Percentiles rank a stretch among this genome's conserved stretches.
Conservation (phyloP, 2,329 filamentous ascomycete genomes). For the Colletotrichum australisinense region DNA sequence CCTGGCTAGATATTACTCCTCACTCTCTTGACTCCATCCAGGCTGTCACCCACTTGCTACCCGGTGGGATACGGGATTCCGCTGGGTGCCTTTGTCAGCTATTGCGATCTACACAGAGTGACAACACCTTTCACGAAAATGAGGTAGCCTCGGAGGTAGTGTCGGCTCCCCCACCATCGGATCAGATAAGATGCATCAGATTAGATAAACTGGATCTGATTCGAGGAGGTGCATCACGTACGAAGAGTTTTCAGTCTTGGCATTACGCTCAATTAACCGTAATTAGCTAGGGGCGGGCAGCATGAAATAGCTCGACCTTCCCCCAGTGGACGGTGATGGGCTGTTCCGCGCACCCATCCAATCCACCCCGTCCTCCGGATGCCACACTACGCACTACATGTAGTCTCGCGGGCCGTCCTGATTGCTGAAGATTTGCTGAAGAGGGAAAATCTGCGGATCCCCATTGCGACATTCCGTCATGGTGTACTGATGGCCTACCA, state of each 20-base stretch:
- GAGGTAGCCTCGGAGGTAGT: conserved; percentile 11
- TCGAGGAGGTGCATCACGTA: conserved; percentile 10
- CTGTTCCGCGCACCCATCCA: background rate
- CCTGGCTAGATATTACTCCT: background rate
- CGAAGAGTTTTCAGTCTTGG: conserved; percentile 22
- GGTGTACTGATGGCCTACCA: background rate
- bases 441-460: background rate
- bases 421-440: background rate
- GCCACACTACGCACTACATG: background rate
- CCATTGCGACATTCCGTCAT: conserved; percentile 2
- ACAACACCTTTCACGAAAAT: background rate
- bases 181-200: conserved; percentile 34
- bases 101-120: background rate
- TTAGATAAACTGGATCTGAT: conserved; percentile 24
- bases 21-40: background rate
- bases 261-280: conserved; percentile 11
- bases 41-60: background rate
- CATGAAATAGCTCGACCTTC: background rate
- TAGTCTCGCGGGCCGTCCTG: background rate
- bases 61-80: background rate
- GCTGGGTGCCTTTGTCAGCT: background rate
- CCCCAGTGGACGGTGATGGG: background rate
- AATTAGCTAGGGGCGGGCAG: background rate
- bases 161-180: background rate
- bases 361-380: background rate